Evolutionary conservation across 2,329 filamentous ascomycete species (phyloP).

Genomic region (Cercospora sp.): DNA sequence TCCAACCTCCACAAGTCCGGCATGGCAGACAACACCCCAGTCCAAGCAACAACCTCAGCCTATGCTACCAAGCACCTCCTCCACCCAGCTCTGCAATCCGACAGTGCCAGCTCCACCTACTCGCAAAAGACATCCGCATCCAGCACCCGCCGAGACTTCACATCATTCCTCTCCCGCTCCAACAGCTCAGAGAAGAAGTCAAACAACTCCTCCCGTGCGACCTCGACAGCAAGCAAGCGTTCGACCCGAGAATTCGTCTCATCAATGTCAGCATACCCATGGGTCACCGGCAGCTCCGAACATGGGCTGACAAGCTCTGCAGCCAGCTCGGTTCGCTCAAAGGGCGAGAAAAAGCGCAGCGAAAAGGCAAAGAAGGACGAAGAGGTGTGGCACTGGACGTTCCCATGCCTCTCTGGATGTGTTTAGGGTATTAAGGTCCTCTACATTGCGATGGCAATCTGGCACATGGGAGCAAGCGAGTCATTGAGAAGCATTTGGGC

Average conservation of each 20-base stretch:
- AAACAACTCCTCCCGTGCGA: neutral
- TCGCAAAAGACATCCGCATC: conserved; percentile 5
- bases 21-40: conserved; percentile 9
- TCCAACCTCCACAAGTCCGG: conserved; percentile 12
- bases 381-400: neutral
- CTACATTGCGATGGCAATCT: neutral
- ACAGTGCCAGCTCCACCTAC: conserved; percentile 8
- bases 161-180: neutral
- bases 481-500: neutral
- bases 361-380: neutral
- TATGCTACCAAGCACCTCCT: neutral
- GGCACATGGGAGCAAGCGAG: neutral
- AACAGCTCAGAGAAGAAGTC: neutral
- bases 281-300: neutral
- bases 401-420: conserved; percentile 15
- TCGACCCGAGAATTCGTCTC: conserved; percentile 9
- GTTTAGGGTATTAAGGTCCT: conserved; percentile 2
- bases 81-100: neutral
- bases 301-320: conserved; percentile 6
- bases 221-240: conserved; percentile 8
- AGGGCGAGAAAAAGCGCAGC: neutral
- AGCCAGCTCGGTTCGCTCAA: conserved; percentile 7
- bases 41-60: neutral
- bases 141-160: neutral
- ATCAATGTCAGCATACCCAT: conserved; percentile 6